These are phyloP conservation scores for Podosphaera fusca DNA, from an alignment of 2,329 filamentous ascomycete species.

Conservation along the genomic window DNA sequence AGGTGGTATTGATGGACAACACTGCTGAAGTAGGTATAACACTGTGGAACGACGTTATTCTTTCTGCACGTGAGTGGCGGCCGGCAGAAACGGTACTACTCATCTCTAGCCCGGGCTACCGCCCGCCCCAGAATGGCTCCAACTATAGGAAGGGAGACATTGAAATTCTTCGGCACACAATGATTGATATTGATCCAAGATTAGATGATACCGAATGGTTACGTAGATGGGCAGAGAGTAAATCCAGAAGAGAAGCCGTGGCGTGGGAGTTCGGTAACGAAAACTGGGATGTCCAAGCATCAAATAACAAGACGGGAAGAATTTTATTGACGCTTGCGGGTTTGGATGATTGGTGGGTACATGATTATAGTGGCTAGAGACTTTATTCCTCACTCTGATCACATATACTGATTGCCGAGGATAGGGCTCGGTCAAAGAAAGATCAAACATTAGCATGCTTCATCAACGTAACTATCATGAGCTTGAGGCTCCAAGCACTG, in stretches of 20 bases:
- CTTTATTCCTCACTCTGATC: background rate
- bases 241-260: slow-evolving; percentile 26
- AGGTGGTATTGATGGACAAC: slow-evolving; percentile 32
- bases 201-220: slow-evolving; percentile 31
- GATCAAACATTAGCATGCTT: slow-evolving; percentile 20
- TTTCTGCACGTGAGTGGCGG: slow-evolving; percentile 21
- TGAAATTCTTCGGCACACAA: slow-evolving; percentile 20
- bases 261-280: slow-evolving; percentile 24
- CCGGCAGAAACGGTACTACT: slow-evolving; percentile 27
- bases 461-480: slow-evolving; percentile 13
- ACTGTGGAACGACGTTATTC: slow-evolving; percentile 28
- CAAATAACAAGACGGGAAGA: slow-evolving; percentile 15
- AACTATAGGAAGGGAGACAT: slow-evolving; percentile 11
- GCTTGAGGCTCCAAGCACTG: slow-evolving; percentile 11
- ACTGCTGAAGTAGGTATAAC: slow-evolving; percentile 29
- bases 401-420: background rate
- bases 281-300: slow-evolving; percentile 18
- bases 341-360: slow-evolving; percentile 19
- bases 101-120: slow-evolving; percentile 18
- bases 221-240: slow-evolving; percentile 22
- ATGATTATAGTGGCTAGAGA: background rate
- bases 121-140: slow-evolving; percentile 4
- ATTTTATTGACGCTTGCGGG: slow-evolving; percentile 22
- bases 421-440: slow-evolving; percentile 16
- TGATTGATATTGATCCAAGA: slow-evolving; percentile 31